These are phyloP conservation scores for Solanum paucissectum DNA, from an alignment of 257 asterid species.

Conservation along the genomic window DNA sequence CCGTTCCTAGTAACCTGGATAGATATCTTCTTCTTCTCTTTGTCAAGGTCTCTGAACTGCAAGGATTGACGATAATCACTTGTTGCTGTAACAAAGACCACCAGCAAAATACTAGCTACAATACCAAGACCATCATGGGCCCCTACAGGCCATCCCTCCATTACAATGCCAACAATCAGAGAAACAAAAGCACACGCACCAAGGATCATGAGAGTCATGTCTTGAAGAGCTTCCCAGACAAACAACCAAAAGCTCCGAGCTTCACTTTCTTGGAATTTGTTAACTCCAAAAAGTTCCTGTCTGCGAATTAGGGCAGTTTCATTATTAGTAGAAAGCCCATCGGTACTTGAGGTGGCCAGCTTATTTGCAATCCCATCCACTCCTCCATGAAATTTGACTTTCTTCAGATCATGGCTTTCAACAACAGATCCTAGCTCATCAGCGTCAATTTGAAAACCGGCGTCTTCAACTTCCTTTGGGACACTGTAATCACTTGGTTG, in stretches of 20 bases:
- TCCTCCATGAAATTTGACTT: slow-evolving; percentile 10
- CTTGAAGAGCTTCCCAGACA: slow-evolving; percentile 11
- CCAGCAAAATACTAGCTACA: slow-evolving; percentile 8
- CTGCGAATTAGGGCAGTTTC: slow-evolving; percentile 1
- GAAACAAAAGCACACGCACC: slow-evolving; percentile 7
- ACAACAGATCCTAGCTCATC: slow-evolving; percentile 9
- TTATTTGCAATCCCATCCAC: slow-evolving; percentile 3
- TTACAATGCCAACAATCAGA: slow-evolving; percentile 7
- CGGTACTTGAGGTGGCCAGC: slow-evolving; percentile 1
- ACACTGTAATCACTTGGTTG: slow-evolving; percentile 4
- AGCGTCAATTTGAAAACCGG: slow-evolving; percentile 7
- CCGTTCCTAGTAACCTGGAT: slow-evolving; percentile 8
- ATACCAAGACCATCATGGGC: slow-evolving; percentile 14
- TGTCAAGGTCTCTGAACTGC: slow-evolving; percentile 11
- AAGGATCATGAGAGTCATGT: slow-evolving; percentile 12
- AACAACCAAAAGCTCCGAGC: slow-evolving; percentile 10
- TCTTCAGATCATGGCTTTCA: slow-evolving; percentile 3
- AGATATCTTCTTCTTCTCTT: slow-evolving; percentile 10
- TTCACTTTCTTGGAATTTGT: slow-evolving; percentile 4
- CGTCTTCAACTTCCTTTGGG: slow-evolving; percentile 6
- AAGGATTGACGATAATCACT: slow-evolving; percentile 11
- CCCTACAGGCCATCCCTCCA: slow-evolving; percentile 8
- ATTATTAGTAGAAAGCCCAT: slow-evolving; percentile 4
- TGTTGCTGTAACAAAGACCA: slow-evolving; percentile 8
- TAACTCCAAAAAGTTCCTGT: slow-evolving; percentile 5